These are phyloP conservation scores for Sutorius australiensis DNA, from an alignment of 768 basidiomycete species.

Conservation along the genomic window DNA sequence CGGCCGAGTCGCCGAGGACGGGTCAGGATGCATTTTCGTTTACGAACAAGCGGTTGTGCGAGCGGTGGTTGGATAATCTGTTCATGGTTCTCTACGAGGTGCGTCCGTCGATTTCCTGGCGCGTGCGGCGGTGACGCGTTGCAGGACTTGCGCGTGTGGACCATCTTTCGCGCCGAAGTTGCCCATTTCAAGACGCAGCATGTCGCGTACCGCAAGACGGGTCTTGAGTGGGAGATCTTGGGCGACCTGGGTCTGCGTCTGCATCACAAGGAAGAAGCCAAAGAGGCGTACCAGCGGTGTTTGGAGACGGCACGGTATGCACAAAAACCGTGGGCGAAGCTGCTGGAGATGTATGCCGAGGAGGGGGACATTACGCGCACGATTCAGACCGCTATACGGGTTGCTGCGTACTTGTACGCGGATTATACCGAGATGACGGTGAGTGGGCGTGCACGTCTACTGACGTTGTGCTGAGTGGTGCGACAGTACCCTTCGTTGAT, in stretches of 20 bases:
- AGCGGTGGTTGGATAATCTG: slow-evolving; percentile 95
- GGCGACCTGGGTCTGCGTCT: slow-evolving; percentile 91
- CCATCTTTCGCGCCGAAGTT: slow-evolving; percentile 97
- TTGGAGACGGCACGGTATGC: slow-evolving; percentile 84
- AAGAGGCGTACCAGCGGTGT: slow-evolving; percentile 95
- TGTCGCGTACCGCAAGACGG: slow-evolving; percentile 95
- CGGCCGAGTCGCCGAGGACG: slow-evolving; percentile 21
- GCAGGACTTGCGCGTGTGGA: slow-evolving; percentile 94
- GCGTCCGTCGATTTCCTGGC: slow-evolving; percentile 26
- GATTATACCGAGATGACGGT: slow-evolving; percentile 90
- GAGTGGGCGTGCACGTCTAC: slow-evolving; percentile 27
- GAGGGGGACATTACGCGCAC: slow-evolving; percentile 91
- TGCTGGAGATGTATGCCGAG: slow-evolving; percentile 95
- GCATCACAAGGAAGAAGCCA: slow-evolving; percentile 97
- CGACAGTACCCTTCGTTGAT: slow-evolving; percentile 80
- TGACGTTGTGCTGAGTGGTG: no score
- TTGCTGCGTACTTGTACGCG: slow-evolving; percentile 88
- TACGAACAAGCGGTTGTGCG: slow-evolving; percentile 94
- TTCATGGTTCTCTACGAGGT: slow-evolving; percentile 99
- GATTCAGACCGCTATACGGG: slow-evolving; percentile 87
- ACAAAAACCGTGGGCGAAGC: slow-evolving; percentile 87
- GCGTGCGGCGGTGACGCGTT: neutral
- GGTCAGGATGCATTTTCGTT: slow-evolving; percentile 77
- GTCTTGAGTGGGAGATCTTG: slow-evolving; percentile 96
- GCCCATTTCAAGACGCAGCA: slow-evolving; percentile 99